Conservation (phyloP, 768 basidiomycete genomes). For the Boletus vermiculosoides region DNA sequence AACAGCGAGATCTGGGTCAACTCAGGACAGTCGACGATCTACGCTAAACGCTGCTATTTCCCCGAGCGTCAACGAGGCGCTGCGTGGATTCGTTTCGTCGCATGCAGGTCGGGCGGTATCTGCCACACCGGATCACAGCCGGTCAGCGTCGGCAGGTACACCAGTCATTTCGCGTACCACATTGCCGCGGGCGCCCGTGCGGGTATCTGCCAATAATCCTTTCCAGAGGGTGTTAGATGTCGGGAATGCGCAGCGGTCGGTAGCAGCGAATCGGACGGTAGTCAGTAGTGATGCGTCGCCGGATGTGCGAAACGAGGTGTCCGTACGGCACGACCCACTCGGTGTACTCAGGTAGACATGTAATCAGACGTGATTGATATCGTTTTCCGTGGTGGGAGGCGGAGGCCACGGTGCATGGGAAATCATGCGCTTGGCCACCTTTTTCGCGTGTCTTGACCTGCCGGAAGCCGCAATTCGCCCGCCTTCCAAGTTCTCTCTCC, state of each 20-base stretch:
- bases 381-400: neutral
- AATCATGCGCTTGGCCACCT: constrained; percentile 16
- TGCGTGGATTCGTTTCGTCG: constrained; percentile 23
- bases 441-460: constrained; percentile 14
- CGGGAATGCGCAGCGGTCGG: constrained; percentile 7
- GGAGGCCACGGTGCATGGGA: constrained; percentile 17
- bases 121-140: constrained; percentile 10
- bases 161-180: constrained; percentile 12
- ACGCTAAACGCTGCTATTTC: constrained; percentile 11
- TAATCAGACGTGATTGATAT: neutral
- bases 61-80: constrained; percentile 20
- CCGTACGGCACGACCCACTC: constrained; percentile 30
- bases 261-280: neutral
- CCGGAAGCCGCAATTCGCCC: constrained; percentile 5
- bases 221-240: constrained; percentile 26
- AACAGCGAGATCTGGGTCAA: constrained; percentile 18
- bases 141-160: constrained; percentile 17
- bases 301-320: constrained; percentile 10
- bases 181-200: constrained; percentile 23
- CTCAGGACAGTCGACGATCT: constrained; percentile 19
- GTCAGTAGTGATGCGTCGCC: constrained; percentile 1
- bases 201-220: constrained; percentile 30
- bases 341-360: constrained; percentile 27
- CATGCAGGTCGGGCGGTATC: constrained; percentile 8
- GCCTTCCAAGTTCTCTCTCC: neutral